Evolutionary conservation across 805 yeast species (phyloP), one percentile per base, ranked within the genome.

Genomic region (Yarrowia hollandica): DNA sequence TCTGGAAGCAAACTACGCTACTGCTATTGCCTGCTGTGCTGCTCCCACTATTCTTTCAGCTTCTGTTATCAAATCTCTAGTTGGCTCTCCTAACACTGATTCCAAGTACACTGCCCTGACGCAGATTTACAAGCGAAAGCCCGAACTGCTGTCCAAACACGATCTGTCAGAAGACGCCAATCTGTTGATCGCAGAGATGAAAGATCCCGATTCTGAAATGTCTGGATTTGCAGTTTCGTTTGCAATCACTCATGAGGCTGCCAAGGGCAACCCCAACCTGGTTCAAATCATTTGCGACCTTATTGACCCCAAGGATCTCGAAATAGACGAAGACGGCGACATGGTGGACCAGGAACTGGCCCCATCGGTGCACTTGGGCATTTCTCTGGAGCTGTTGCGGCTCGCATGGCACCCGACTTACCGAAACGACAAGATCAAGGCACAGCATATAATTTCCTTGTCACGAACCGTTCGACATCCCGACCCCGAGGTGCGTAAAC

Each of bases 311-410:
- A 48, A 48, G 28, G 55, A 48, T 33, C 39, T 48, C 4, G 39
- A 48, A 2, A n/a, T 33, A 11, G 39, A 48, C 10, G 55, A 48
- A 15, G 55, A 48, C 4, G 55, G 39, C 8, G 80, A 85, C 0
- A 66, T 68, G 1, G 82, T 80, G 63, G 82, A 81, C 62, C 74
- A 76, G 15, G 67, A 83, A 62, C 76, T 90, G 39, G 75, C 76
- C 18, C 80, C 85, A 3, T 63, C 69, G 0, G 78, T 48, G 5
- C 39, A 33, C 4, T 30, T 48, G 15, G 28, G 39, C 2, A 30
- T 48, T n/a, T 48, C 55, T 14, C 22, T 48, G 15, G 55, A 48
- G 30, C 39, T 48, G 10, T 22, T 48, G 9, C 38, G 55, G 2
- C 39, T 48, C 2, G 55, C 28, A 5, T 48, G 55, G 55, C n/a